Base-by-base conservation (phyloP, 163 green algal genomes). In the Chlamydomonas reinhardtii region DNA sequence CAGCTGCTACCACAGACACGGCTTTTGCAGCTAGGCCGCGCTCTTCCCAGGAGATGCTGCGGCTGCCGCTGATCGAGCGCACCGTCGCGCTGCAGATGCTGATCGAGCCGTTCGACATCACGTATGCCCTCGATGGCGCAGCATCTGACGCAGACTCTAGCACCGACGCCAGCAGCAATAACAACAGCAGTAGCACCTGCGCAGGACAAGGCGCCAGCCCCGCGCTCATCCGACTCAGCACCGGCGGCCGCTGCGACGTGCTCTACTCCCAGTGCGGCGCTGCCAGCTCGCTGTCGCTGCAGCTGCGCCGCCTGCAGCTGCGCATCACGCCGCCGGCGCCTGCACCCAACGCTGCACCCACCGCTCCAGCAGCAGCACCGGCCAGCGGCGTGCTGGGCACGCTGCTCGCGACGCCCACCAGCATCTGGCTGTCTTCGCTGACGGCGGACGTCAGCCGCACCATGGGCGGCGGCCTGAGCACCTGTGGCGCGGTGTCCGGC, bases 31-130 rank as follows among this genome's bases (percentile, higher is more conserved):
- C 39, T 48, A 8, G 5, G 39, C 29, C 29, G 0, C 29, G 31
- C 68, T 31, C 24, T 32, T 31, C 31, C 35, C 16, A 20, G 14
- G 70, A 37, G 2, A 39, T 43, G 48, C 73, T 73, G 25, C 59
- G 82, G 12, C 82, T 87, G 61, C 82, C 82, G 32, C 72, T 39
- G 27, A 62, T 82, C 12, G 34, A 62, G 22, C 73, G 48, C 64
- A 83, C 62, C 65, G 73, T 29, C 0, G 39, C 27, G 11, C 15
- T 88, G 12, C 64, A 83, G 59, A 52, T 84, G 14, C 32, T 15
- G 6, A 17, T 88, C 15, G 83, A 62, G 83, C 83, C 83, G 15
- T 82, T 87, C 27, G 24, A 73, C 11, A 24, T 88, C 16, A 66
- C 37, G 0, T 88, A 77, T 73, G 48, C 77, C 20, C n/a, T n/a